A percentile compares a stretch with the other conserved stretches of the same genome.
phyloP scores from a whole-genome alignment of 495 filamentous ascomycete genomes.

The Monascus purpureus region DNA sequence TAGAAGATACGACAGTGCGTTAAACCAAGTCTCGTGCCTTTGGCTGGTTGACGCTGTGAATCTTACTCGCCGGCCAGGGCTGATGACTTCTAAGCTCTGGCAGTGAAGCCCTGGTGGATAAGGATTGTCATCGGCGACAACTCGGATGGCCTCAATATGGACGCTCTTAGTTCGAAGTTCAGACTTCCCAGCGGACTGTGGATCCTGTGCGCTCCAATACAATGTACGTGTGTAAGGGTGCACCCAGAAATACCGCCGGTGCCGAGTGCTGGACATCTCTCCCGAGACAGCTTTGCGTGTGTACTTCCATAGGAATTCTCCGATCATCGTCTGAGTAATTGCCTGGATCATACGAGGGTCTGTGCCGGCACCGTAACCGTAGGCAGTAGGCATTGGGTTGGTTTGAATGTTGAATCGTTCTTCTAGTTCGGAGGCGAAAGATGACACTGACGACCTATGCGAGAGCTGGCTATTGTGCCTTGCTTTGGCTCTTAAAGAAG shows the following conservation, averaged over 20 bases:
- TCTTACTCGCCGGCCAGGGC: constrained; percentile 74
- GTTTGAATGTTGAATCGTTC: constrained; percentile 67
- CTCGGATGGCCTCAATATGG: constrained; percentile 79
- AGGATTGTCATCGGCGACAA: constrained; percentile 92
- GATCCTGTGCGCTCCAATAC: constrained; percentile 93
- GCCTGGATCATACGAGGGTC: constrained; percentile 99
- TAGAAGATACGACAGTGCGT: constrained; percentile 85
- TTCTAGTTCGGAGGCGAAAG: constrained; percentile 88
- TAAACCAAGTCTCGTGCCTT: constrained; percentile 97
- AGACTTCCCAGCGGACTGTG: constrained; percentile 56
- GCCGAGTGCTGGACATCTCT: constrained; percentile 74
- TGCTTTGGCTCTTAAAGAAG: constrained; percentile 26
- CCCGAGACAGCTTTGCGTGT: constrained; percentile 79
- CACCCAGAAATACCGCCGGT: constrained; percentile 96
- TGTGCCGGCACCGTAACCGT: constrained; percentile 44
- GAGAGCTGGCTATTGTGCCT: constrained; percentile 39
- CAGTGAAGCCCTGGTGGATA: constrained; percentile 88
- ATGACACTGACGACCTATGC: constrained; percentile 78
- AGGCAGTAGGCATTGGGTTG: constrained; percentile 41
- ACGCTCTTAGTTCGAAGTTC: constrained; percentile 90
- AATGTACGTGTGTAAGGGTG: constrained; percentile 94
- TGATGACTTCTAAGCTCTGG: constrained; percentile 81
- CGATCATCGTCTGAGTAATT: constrained; percentile 99
- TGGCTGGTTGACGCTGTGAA: constrained; percentile 90
- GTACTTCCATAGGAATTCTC: constrained; percentile 98